Evolutionary conservation across 2,329 filamentous ascomycete species (phyloP).

Genomic region (Ophiostoma quercus): DNA sequence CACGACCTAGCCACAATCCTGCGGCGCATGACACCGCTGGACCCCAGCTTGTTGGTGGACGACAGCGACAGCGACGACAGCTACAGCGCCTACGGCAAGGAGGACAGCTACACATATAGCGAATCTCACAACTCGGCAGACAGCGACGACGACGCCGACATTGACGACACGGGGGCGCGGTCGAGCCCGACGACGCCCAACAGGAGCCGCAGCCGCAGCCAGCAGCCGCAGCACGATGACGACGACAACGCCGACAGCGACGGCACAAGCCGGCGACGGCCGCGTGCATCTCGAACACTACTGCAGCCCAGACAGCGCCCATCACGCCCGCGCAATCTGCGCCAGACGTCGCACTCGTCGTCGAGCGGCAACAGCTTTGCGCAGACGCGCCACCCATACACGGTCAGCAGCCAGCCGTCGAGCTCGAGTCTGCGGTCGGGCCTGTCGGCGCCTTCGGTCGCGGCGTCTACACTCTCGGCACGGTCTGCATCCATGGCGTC

Average conservation of each 20-base stretch:
- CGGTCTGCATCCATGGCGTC: background rate
- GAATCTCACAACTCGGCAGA: slow-evolving; percentile 28
- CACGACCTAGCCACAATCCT: slow-evolving; percentile 75
- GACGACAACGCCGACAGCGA: slow-evolving; percentile 9
- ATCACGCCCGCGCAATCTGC: background rate
- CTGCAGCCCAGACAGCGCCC: background rate
- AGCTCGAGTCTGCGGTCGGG: slow-evolving; percentile 39
- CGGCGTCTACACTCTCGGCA: background rate
- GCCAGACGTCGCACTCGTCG: background rate
- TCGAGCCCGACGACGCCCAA: slow-evolving; percentile 46
- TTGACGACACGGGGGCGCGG: slow-evolving; percentile 44
- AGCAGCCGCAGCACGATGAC: background rate
- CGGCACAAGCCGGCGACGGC: slow-evolving; percentile 21
- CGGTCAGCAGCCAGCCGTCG: slow-evolving; percentile 37
- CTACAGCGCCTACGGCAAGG: slow-evolving; percentile 33
- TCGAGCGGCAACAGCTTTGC: slow-evolving; percentile 38
- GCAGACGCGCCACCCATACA: slow-evolving; percentile 40
- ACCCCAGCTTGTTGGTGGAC: slow-evolving; percentile 46
- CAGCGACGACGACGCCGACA: slow-evolving; percentile 37
- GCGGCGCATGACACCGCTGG: slow-evolving; percentile 64
- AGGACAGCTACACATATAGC: slow-evolving; percentile 26
- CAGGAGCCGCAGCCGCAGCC: slow-evolving; percentile 36
- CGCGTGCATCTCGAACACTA: background rate
- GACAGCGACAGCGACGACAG: slow-evolving; percentile 28
- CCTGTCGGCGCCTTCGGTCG: slow-evolving; percentile 27